Percentiles rank a stretch among this genome's conserved stretches.
Evolutionary conservation across 1,284 basidiomycete genomes (phyloP).

Genomic region (Cryptococcus wingfieldii): DNA sequence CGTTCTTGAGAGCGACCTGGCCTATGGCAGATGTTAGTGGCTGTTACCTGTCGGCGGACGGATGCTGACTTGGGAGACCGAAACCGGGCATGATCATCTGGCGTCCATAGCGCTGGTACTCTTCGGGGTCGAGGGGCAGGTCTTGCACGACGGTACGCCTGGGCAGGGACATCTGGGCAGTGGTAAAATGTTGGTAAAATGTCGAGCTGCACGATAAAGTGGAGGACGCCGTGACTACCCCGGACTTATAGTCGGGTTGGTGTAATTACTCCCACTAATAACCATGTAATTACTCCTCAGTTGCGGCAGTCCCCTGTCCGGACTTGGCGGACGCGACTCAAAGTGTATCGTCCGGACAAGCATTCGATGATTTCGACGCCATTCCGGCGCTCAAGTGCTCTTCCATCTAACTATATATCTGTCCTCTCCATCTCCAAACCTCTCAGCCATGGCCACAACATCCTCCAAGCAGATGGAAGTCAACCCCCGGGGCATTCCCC

Average conservation of each 20-base stretch:
- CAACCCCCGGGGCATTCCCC: conserved; percentile 88
- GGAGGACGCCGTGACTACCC: no score
- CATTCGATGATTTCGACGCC: no score
- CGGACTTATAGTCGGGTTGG: no score
- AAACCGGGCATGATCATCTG: conserved; percentile 95
- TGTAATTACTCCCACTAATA: no score
- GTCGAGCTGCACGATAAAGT: no score
- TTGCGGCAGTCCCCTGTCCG: no score
- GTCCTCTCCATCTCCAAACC: no score
- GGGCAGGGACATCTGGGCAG: neutral
- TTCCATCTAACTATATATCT: no score
- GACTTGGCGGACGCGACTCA: no score
- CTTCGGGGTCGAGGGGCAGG: conserved; percentile 51
- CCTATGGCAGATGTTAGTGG: conserved; percentile 52
- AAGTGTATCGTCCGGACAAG: no score
- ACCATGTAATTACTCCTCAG: no score
- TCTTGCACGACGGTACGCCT: neutral
- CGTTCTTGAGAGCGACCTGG: conserved; percentile 71
- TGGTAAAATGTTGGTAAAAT: neutral
- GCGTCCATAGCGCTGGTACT: conserved; percentile 88
- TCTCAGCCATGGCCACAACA: conserved; percentile 15
- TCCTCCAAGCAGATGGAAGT: conserved; percentile 53
- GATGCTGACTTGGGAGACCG: conserved; percentile 66
- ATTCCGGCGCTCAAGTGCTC: no score
- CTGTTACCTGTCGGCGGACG: neutral